Conservation (phyloP, 805 yeast genomes). For the Wickerhamomyces sydowiorum region DNA sequence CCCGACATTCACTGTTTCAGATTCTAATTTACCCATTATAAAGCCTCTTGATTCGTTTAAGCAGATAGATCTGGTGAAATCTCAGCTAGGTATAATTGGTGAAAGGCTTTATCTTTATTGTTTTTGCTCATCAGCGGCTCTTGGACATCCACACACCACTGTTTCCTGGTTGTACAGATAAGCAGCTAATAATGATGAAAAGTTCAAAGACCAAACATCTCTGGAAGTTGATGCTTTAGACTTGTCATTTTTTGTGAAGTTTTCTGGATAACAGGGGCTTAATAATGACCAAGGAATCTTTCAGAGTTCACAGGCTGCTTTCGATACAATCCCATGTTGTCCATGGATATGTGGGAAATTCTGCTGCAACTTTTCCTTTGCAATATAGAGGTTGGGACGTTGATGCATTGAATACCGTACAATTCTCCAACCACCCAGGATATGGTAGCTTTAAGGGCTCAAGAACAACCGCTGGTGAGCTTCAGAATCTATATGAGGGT, state of each 20-base stretch:
- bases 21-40: not conserved
- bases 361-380: conserved; percentile 85
- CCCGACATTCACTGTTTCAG: conserved; percentile 30
- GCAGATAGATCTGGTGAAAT: not conserved
- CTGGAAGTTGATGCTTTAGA: no score
- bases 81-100: no score
- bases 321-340: conserved; percentile 86
- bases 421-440: conserved; percentile 90
- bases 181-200: no score
- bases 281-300: not conserved
- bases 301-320: conserved; percentile 25
- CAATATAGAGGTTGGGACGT: conserved; percentile 91
- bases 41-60: not conserved
- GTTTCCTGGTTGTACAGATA: no score
- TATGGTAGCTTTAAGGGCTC: conserved; percentile 65
- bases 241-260: no score
- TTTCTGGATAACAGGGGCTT: not conserved
- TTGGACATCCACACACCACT: no score
- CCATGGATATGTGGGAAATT: conserved; percentile 94
- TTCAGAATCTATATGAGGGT: conserved; percentile 50
- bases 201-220: no score
- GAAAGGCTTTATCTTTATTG: no score
- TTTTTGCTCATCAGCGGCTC: no score
- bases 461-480: conserved; percentile 37
- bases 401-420: conserved; percentile 82